Percentiles rank a stretch among this genome's conserved stretches.
These are phyloP conservation scores for Lepidium aucheri DNA, from an alignment of 345 rosid genomes.

Conservation along the genomic window DNA sequence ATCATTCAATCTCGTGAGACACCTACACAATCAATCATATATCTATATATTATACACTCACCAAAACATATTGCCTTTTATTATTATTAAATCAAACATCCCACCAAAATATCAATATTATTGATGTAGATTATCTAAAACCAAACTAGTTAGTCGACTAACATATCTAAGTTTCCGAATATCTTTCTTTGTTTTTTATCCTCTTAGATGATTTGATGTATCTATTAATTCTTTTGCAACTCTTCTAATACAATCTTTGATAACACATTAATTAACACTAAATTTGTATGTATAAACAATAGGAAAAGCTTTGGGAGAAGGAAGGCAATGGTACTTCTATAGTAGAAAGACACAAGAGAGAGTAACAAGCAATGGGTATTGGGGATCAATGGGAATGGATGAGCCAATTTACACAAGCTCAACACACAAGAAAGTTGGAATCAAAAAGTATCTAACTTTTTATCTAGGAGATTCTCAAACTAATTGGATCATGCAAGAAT, in stretches of 20 bases:
- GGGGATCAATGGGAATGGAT: conserved; percentile 67
- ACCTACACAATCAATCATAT: conserved; percentile 17
- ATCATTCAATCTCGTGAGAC: conserved; percentile 23
- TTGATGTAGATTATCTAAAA: background rate
- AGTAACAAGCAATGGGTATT: conserved; percentile 58
- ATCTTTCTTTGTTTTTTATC: no score
- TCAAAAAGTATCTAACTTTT: conserved; percentile 52
- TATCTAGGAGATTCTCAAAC: conserved; percentile 58
- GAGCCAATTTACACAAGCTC: conserved; percentile 45
- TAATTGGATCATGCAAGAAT: conserved; percentile 86
- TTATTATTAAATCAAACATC: no score
- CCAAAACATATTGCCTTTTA: background rate
- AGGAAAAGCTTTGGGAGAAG: conserved; percentile 91
- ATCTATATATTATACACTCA: conserved; percentile 4
- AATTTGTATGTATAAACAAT: background rate
- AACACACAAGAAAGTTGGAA: conserved; percentile 46
- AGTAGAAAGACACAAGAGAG: conserved; percentile 63
- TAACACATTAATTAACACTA: background rate
- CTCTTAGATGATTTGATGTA: no score
- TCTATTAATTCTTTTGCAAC: no score
- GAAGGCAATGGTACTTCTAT: conserved; percentile 80
- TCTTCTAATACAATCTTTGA: no score
- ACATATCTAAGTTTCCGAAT: no score
- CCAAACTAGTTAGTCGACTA: background rate
- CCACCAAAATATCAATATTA: background rate